Evolutionary conservation across 768 basidiomycete species (phyloP), one percentile per base, ranked within the genome.

Genomic region (Leccinum sublutescens): DNA sequence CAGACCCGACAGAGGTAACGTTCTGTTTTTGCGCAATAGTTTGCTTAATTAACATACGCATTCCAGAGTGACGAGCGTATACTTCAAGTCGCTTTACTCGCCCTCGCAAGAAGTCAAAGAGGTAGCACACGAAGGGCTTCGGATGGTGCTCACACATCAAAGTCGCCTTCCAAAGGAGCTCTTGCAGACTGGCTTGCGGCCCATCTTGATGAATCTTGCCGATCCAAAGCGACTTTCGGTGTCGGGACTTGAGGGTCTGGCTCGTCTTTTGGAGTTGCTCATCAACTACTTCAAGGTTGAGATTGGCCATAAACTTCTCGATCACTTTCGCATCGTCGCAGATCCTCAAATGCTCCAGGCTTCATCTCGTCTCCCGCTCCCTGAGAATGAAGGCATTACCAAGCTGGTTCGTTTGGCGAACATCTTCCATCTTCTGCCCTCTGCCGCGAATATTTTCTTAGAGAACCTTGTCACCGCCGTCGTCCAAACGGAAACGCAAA

Each of bases 241-340:
- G 25, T 84, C 91, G 5, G 95, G 95, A 10, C 72, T 96, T 57
- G 95, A 99, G 72, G 97, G 97, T 3, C 79, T 99, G 23, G 96
- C 95, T 12, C 87, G 96, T 12, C 82, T 99, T 52, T 79, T 99
- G 52, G 94, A 97, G 72, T 82, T 99, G 7, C 77, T 99, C 56
- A 97, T 95, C 40, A 98, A 98, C 72, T 98, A 99, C 76, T 99
- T 99, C 86, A 98, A 98, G 73, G 96, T 99, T 17, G 97, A 99
- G 77, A 98, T 99, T 60, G 97, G 97, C 1, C 85, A 92, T 73
- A 99, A 99, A 75, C 85, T 99, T 7, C 80, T 99, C 21, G 97
- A 98, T 67, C 97, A 99, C 71, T 98, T 96, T 76, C 87, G 89
- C 47, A 86, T 89, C 38, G 88, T 99, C 21, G 92, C 96, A 25